phyloP scores from a whole-genome alignment of 169 alveolate species.

The Plasmodium coatneyi region DNA sequence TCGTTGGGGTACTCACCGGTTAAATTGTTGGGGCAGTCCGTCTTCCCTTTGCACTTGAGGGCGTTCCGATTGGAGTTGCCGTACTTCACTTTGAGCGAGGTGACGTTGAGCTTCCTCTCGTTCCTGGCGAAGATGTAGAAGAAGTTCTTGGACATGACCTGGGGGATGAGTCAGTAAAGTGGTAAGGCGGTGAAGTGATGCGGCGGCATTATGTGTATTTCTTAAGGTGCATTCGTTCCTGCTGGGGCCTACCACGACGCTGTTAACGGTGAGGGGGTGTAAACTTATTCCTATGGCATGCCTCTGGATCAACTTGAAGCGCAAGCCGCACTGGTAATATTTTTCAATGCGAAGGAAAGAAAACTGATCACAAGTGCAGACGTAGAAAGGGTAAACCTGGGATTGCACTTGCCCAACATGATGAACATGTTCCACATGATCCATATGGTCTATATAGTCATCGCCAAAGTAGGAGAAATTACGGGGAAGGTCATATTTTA shows the following conservation, averaged over 20 bases:
- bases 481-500: neutral
- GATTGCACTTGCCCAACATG: neutral
- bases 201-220: neutral
- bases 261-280: constrained; percentile 22
- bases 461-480: constrained; percentile 22
- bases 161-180: neutral
- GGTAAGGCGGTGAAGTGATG: neutral
- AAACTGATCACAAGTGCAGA: constrained; percentile 40
- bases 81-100: constrained; percentile 61
- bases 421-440: no score
- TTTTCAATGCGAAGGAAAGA: constrained; percentile 18
- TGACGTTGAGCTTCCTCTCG: constrained; percentile 30
- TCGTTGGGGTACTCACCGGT: constrained; percentile 17
- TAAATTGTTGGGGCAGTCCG: neutral
- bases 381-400: constrained; percentile 7
- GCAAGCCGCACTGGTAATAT: constrained; percentile 16
- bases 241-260: constrained; percentile 5
- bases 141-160: constrained; percentile 50
- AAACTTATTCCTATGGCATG: constrained; percentile 8
- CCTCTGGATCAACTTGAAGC: constrained; percentile 7
- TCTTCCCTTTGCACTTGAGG: neutral
- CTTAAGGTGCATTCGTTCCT: neutral
- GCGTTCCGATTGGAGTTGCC: neutral
- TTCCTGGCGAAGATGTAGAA: constrained; percentile 41
- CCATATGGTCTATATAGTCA: no score